Percentiles rank a stretch among this genome's conserved stretches.
phyloP scores from a whole-genome alignment of 768 basidiomycete species.

The Russula olivacea region DNA sequence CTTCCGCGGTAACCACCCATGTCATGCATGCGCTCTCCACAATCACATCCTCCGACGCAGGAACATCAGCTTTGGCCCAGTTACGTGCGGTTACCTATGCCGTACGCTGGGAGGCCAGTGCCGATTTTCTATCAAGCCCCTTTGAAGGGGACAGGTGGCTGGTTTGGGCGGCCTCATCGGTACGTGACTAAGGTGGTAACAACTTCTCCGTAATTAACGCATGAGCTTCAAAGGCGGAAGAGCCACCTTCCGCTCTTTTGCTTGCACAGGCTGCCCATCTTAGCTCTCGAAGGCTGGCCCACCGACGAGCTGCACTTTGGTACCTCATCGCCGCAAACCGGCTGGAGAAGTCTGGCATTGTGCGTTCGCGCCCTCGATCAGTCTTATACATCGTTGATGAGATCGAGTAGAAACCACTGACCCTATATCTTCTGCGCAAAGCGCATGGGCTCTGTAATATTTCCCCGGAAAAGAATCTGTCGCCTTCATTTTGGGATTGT shows the following conservation, averaged over 20 bases:
- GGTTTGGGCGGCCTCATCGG: conserved; percentile 78
- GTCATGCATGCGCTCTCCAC: conserved; percentile 53
- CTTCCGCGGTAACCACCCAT: conserved; percentile 53
- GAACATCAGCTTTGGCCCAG: conserved; percentile 57
- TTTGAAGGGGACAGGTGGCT: conserved; percentile 82
- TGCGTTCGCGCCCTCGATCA: conserved; percentile 36
- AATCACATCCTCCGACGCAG: conserved; percentile 40
- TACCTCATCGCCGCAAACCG: conserved; percentile 70
- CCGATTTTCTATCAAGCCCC: conserved; percentile 50
- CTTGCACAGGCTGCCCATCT: conserved; percentile 75
- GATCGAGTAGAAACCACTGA: conserved; percentile 67
- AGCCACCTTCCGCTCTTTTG: conserved; percentile 72
- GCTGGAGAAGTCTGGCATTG: conserved; percentile 80
- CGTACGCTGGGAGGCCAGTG: conserved; percentile 64
- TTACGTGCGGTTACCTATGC: conserved; percentile 62
- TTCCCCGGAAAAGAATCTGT: conserved; percentile 51
- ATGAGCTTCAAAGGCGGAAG: conserved; percentile 58
- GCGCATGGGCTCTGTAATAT: conserved; percentile 58
- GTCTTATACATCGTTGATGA: conserved; percentile 5
- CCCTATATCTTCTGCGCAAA: conserved; percentile 71
- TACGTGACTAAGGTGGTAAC: conserved; percentile 36
- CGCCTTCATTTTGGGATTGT: conserved; percentile 77
- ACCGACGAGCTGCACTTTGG: conserved; percentile 69
- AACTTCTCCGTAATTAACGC: conserved; percentile 8
- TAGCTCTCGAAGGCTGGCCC: conserved; percentile 50